Evolutionary conservation across 2,329 filamentous ascomycete species (phyloP).

Genomic region (Alternaria triticina): DNA sequence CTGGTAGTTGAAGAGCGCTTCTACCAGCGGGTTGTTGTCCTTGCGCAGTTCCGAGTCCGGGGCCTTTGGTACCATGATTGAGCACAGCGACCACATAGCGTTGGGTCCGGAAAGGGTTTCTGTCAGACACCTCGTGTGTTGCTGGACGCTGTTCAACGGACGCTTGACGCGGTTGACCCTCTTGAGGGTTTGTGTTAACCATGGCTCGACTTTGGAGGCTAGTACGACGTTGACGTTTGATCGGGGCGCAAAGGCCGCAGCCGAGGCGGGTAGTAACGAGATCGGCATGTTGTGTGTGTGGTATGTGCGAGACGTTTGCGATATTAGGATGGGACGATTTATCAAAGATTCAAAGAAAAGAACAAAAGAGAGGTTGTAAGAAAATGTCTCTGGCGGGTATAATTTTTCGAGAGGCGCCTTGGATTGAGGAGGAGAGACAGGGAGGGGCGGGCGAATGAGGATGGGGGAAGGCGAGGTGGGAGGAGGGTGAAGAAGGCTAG

Average conservation of each 20-base stretch:
- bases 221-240: conserved; percentile 95
- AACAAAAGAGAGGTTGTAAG: conserved; percentile 43
- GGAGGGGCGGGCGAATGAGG: conserved; percentile 50
- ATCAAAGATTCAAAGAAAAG: conserved; percentile 40
- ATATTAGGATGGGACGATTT: conserved; percentile 46
- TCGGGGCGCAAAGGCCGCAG: conserved; percentile 92
- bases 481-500: conserved; percentile 50
- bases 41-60: conserved; percentile 83
- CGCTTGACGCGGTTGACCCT: conserved; percentile 96
- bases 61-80: conserved; percentile 88
- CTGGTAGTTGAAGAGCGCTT: conserved; percentile 91
- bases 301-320: conserved; percentile 38
- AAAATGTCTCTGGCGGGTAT: conserved; percentile 46
- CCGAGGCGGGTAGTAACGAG: conserved; percentile 91
- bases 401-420: conserved; percentile 45
- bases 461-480: conserved; percentile 52
- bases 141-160: conserved; percentile 93
- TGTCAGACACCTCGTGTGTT: conserved; percentile 93
- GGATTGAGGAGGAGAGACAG: conserved; percentile 44
- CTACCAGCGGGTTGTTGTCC: conserved; percentile 81
- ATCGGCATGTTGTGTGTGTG: conserved; percentile 72
- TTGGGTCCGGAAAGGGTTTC: conserved; percentile 89
- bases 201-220: conserved; percentile 89
- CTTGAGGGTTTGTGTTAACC: conserved; percentile 96
- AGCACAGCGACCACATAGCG: conserved; percentile 94